These are phyloP conservation scores for Lodderomyces elongisporus DNA, from an alignment of 1,139 yeast genomes.

Conservation along the genomic window DNA sequence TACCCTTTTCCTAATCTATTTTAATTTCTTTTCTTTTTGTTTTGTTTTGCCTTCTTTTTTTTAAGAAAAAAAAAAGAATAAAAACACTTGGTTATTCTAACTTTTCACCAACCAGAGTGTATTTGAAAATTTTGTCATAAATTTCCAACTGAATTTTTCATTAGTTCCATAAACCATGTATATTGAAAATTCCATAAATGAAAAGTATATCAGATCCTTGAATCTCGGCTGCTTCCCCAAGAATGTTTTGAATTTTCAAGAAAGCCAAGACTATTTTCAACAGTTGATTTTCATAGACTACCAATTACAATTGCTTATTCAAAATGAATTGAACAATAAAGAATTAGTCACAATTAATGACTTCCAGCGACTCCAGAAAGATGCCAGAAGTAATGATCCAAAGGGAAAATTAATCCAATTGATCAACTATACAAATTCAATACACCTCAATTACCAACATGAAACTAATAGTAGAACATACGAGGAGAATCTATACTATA, in stretches of 20 bases:
- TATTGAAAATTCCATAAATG: constrained; percentile 22
- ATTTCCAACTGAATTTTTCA: too few relatives aligned
- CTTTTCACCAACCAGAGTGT: too few relatives aligned
- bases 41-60: too few relatives aligned
- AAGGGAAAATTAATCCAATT: constrained; percentile 26
- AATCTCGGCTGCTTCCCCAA: constrained; percentile 39
- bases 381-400: constrained; percentile 15
- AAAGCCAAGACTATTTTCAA: constrained; percentile 32
- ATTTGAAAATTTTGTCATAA: too few relatives aligned
- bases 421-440: constrained; percentile 25
- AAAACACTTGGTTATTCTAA: too few relatives aligned
- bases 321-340: constrained; percentile 27
- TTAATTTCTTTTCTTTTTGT: too few relatives aligned
- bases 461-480: constrained; percentile 21
- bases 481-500: constrained; percentile 32
- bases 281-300: constrained; percentile 38
- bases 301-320: constrained; percentile 33
- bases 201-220: constrained; percentile 23
- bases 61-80: too few relatives aligned
- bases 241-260: constrained; percentile 29
- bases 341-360: constrained; percentile 22
- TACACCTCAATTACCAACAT: constrained; percentile 23
- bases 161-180: constrained; percentile 14
- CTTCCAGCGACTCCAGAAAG: constrained; percentile 9
- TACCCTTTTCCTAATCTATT: too few relatives aligned